Base-by-base conservation (phyloP, 1,139 yeast species). In the Yamadazyma kanchanaburiensis region DNA sequence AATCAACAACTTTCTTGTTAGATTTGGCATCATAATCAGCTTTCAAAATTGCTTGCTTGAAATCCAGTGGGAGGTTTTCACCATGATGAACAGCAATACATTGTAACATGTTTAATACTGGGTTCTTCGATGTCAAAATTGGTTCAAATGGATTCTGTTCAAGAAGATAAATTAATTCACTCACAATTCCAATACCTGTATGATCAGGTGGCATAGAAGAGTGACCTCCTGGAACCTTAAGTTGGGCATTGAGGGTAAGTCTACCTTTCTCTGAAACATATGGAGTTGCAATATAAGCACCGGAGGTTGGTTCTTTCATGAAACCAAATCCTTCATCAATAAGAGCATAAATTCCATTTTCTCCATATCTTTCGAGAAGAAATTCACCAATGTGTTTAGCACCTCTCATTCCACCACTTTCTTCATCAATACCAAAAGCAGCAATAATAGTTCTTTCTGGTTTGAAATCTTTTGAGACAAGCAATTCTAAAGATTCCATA, bases 381-480 rank as follows among this genome's bases (percentile, higher is more conserved):
- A 51, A 53, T 21, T 44, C 34, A 14, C 51, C 55, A 13, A 65
- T 45, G 16, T 34, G 36, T 15, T 29, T 24, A 8, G 45, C 38
- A n/a, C 73, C 73, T n/a, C 70, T 66, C 10, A 18, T 7, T 12
- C 39, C 32, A 2, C 74, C 72, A 7, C 62, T 52, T 12, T 67
- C 73, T 45, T 67, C 74, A 41, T 67, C 74, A 35, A 64, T 61
- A 5, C 74, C 74, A 45, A 67, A 63, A 1, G 70, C 67, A 3
- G 58, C 69, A 26, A 67, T 40, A 6, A 67, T 44, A 3, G 65
- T 46, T 48, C 74, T 53, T 27, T 49, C 33, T 2, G 73, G 73
- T 28, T 48, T 32, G 40, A 40, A 64, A 4, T 48, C 50, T 28
- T 60, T 37, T 3, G 40, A 25, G 27, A 61, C 33, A 34, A 66